Evolutionary conservation across 2,329 filamentous ascomycete species (phyloP).

Genomic region (Malbranchea zuffiana): DNA sequence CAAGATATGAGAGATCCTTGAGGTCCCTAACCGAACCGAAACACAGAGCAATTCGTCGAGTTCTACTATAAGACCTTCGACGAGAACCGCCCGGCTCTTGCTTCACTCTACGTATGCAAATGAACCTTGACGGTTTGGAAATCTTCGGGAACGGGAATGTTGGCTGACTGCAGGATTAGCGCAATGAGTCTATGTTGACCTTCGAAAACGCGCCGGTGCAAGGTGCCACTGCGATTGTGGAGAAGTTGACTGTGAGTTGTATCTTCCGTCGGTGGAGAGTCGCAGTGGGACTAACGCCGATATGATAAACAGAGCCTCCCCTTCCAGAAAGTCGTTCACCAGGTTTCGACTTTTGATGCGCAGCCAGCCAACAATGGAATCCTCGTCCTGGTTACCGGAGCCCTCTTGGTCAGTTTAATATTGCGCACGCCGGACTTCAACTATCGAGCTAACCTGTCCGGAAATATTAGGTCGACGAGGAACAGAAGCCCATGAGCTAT

Average conservation of each 20-base stretch:
- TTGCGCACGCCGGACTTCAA: background rate
- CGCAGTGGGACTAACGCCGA: background rate
- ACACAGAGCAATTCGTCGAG: conserved; percentile 71
- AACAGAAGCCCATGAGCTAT: conserved; percentile 80
- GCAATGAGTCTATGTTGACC: conserved; percentile 79
- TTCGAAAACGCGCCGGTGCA: conserved; percentile 64
- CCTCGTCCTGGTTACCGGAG: conserved; percentile 78
- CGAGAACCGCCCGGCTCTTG: conserved; percentile 52
- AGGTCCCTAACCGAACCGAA: too few relatives aligned
- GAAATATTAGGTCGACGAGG: conserved; percentile 61
- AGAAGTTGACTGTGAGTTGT: conserved; percentile 65
- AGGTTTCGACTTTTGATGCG: conserved; percentile 65
- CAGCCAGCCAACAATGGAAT: conserved; percentile 66
- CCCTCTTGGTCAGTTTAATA: conserved; percentile 56
- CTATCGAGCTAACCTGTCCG: background rate
- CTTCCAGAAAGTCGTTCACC: conserved; percentile 71
- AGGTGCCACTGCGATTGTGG: conserved; percentile 56
- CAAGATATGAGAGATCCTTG: background rate
- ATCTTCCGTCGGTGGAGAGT: background rate
- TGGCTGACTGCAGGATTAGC: conserved; percentile 39
- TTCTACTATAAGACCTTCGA: conserved; percentile 93
- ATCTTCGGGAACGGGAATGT: background rate
- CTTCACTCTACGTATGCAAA: conserved; percentile 61
- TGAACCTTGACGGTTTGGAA: background rate
- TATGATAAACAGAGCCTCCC: conserved; percentile 52